Evolutionary conservation across 2,329 filamentous ascomycete species (phyloP).

Genomic region (Lomentospora prolificans): DNA sequence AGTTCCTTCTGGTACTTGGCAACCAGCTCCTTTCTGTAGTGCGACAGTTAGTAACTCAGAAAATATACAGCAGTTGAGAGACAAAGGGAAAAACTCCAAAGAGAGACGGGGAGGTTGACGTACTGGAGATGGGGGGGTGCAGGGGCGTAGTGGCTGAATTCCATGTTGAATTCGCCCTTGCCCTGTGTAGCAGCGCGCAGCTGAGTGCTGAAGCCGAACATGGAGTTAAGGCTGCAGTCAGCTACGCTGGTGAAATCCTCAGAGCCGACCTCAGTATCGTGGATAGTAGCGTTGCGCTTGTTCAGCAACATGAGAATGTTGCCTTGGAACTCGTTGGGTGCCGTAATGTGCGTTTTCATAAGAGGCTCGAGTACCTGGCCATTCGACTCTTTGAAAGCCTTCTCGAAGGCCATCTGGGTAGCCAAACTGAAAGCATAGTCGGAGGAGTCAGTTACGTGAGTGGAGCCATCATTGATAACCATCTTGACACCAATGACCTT

Average conservation of each 20-base stretch:
- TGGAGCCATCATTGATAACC: constrained; percentile 92
- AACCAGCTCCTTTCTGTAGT: constrained; percentile 44
- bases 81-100: not conserved
- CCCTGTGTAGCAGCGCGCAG: constrained; percentile 89
- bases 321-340: constrained; percentile 95
- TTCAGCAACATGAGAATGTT: constrained; percentile 91
- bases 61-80: not conserved
- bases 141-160: constrained; percentile 91
- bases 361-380: constrained; percentile 86
- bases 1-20: constrained; percentile 51
- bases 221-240: constrained; percentile 88
- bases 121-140: constrained; percentile 85
- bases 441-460: constrained; percentile 94
- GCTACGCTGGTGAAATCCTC: constrained; percentile 91
- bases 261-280: constrained; percentile 85
- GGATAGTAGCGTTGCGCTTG: constrained; percentile 90
- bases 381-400: constrained; percentile 72
- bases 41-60: constrained; percentile 16
- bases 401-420: constrained; percentile 92
- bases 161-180: constrained; percentile 98
- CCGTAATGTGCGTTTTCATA: constrained; percentile 97
- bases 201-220: constrained; percentile 95
- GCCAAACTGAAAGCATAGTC: constrained; percentile 94
- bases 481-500: constrained; percentile 82
- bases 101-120: constrained; percentile 23